These are phyloP conservation scores for Colletotrichum sp. DNA, from an alignment of 2,329 filamentous ascomycete genomes.

Conservation along the genomic window DNA sequence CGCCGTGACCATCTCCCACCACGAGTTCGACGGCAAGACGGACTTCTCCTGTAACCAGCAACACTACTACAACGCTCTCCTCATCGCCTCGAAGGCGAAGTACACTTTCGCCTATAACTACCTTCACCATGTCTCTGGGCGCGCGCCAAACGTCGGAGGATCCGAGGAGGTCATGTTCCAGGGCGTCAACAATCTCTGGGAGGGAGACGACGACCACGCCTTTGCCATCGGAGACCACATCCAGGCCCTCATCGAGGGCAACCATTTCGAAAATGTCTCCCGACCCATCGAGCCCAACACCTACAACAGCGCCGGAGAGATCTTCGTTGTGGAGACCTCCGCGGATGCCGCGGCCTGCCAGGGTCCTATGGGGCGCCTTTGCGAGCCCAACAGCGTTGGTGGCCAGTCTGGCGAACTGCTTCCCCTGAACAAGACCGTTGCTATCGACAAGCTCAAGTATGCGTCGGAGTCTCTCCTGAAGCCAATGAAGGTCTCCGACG, in stretches of 20 bases:
- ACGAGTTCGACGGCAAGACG: conserved; percentile 47
- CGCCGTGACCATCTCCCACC: conserved; percentile 35
- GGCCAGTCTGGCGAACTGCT: background rate
- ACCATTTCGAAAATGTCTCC: conserved; percentile 28
- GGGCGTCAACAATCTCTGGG: background rate
- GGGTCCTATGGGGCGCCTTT: conserved; percentile 29
- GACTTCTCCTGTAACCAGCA: conserved; percentile 48
- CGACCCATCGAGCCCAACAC: conserved; percentile 38
- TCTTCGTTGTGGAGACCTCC: conserved; percentile 26
- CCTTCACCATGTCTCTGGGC: conserved; percentile 36
- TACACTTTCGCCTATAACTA: conserved; percentile 50
- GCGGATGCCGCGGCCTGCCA: conserved; percentile 17
- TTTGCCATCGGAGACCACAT: background rate
- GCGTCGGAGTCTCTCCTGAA: background rate
- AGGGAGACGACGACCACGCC: background rate
- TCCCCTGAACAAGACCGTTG: background rate
- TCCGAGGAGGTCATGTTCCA: background rate
- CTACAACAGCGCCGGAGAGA: conserved; percentile 7
- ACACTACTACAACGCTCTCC: conserved; percentile 51
- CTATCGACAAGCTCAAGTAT: background rate
- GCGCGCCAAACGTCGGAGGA: background rate
- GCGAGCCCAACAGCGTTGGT: background rate
- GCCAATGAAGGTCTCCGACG: background rate
- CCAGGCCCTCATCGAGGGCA: background rate
- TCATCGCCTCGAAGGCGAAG: conserved; percentile 41